These are phyloP conservation scores for Stachybotrys chlorohalonatus DNA, from an alignment of 2,329 filamentous ascomycete genomes.

Conservation along the genomic window DNA sequence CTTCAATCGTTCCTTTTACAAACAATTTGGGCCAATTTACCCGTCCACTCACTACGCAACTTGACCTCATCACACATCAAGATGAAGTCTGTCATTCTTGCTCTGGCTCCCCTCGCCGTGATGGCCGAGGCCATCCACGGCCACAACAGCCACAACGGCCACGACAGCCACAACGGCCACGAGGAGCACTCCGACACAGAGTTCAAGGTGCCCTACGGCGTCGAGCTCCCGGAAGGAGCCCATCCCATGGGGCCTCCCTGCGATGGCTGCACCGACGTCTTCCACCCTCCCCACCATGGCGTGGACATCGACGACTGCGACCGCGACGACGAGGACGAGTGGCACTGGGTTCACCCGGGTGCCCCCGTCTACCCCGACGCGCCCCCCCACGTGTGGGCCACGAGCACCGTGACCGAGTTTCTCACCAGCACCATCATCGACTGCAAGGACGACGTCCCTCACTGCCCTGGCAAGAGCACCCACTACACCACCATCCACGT, in stretches of 20 bases:
- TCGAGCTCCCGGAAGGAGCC: constrained; percentile 6
- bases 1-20: constrained; percentile 2
- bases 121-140: not conserved
- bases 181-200: constrained; percentile 1
- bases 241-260: constrained; percentile 14
- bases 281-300: constrained; percentile 26
- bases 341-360: constrained; percentile 27
- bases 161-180: not conserved
- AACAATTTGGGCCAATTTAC: not conserved
- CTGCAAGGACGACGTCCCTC: constrained; percentile 23
- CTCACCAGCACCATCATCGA: constrained; percentile 27
- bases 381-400: constrained; percentile 26
- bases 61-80: not conserved
- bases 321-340: constrained; percentile 15
- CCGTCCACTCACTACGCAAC: constrained; percentile 3
- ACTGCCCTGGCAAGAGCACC: constrained; percentile 29
- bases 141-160: constrained; percentile 1
- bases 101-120: constrained; percentile 1
- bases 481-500: constrained; percentile 25
- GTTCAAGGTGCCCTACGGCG: constrained; percentile 3
- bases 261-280: constrained; percentile 18
- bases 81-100: not conserved
- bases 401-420: constrained; percentile 31
- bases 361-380: constrained; percentile 13
- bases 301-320: constrained; percentile 27